Conservation (phyloP, 192 early-diverging fungal species). For the Linnemannia zychae region DNA sequence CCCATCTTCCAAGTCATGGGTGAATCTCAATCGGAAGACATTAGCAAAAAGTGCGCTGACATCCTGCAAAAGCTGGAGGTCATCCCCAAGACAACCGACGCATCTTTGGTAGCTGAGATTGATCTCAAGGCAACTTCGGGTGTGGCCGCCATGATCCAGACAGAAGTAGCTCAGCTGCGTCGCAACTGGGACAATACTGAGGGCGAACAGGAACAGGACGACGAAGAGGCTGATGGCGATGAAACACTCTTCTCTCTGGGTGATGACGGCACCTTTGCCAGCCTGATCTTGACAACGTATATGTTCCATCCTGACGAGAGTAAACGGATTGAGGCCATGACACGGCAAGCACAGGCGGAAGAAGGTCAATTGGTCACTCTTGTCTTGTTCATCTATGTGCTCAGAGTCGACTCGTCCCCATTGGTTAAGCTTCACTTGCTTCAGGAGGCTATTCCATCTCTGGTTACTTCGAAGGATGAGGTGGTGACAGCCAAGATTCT, state of each 20-base stretch:
- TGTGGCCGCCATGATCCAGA: slow-evolving; percentile 38
- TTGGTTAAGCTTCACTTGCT: slow-evolving; percentile 58
- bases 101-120: neutral
- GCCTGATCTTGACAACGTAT: slow-evolving; percentile 43
- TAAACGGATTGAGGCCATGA: slow-evolving; percentile 35
- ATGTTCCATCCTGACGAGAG: slow-evolving; percentile 56
- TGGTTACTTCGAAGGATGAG: slow-evolving; percentile 62
- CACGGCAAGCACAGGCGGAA: slow-evolving; percentile 24
- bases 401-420: slow-evolving; percentile 52
- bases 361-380: slow-evolving; percentile 59
- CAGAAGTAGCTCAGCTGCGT: slow-evolving; percentile 29
- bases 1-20: slow-evolving; percentile 67
- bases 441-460: slow-evolving; percentile 57
- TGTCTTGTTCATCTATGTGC: slow-evolving; percentile 60
- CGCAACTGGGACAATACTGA: neutral
- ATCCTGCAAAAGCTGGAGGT: slow-evolving; percentile 43
- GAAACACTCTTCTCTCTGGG: slow-evolving; percentile 9
- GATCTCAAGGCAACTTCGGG: neutral
- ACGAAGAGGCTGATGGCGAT: neutral
- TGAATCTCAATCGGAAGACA: slow-evolving; percentile 38
- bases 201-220: neutral
- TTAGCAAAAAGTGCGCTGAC: slow-evolving; percentile 50
- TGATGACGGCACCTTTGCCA: slow-evolving; percentile 34
- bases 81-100: slow-evolving; percentile 10
- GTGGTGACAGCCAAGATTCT: slow-evolving; percentile 64